These are phyloP conservation scores for Fagopyrum esculentum DNA, from an alignment of 148 eudicot species.

Conservation along the genomic window DNA sequence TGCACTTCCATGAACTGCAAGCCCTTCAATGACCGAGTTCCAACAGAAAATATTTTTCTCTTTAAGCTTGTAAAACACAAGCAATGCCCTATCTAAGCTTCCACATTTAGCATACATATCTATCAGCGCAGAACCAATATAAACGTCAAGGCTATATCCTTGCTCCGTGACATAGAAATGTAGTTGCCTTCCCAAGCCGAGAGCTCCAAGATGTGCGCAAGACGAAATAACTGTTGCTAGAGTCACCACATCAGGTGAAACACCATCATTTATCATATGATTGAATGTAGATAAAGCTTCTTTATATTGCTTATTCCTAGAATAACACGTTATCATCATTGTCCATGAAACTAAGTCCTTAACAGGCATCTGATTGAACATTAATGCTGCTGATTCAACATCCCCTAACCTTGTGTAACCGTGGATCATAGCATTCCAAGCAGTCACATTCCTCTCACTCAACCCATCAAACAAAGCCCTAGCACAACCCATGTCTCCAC, in stretches of 20 bases:
- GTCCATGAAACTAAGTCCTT: slow-evolving; percentile 80
- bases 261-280: slow-evolving; percentile 44
- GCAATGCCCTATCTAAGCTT: slow-evolving; percentile 26
- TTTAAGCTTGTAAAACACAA: slow-evolving; percentile 29
- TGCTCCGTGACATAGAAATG: slow-evolving; percentile 18
- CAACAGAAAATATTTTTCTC: slow-evolving; percentile 36
- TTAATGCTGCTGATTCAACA: slow-evolving; percentile 35
- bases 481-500: slow-evolving; percentile 53
- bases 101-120: slow-evolving; percentile 53
- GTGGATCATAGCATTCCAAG: slow-evolving; percentile 74
- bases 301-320: slow-evolving; percentile 41
- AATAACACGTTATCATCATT: slow-evolving; percentile 63
- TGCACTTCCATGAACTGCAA: slow-evolving; percentile 35
- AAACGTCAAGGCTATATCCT: slow-evolving; percentile 27
- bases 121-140: slow-evolving; percentile 33
- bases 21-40: slow-evolving; percentile 39
- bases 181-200: slow-evolving; percentile 28
- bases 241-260: slow-evolving; percentile 60
- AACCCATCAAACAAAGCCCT: slow-evolving; percentile 47
- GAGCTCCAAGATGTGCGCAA: slow-evolving; percentile 46
- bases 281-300: slow-evolving; percentile 50
- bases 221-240: slow-evolving; percentile 40
- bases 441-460: slow-evolving; percentile 50
- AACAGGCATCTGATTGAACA: slow-evolving; percentile 41
- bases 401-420: slow-evolving; percentile 58